phyloP scores from a whole-genome alignment of 1,284 basidiomycete genomes.

The Rhizoctonia solani region DNA sequence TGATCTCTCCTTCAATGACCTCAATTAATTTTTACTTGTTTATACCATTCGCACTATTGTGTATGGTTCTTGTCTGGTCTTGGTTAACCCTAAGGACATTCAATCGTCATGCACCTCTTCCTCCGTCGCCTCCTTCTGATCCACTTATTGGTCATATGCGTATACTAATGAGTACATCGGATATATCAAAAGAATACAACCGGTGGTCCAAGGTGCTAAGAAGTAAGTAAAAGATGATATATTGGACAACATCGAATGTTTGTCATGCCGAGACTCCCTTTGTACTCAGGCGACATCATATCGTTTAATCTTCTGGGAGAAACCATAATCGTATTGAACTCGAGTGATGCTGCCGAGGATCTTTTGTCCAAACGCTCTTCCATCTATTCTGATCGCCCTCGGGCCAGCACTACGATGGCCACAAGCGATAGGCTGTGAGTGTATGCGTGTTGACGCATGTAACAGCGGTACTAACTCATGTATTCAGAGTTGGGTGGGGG shows the following conservation, averaged over 20 bases:
- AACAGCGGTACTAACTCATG: not conserved
- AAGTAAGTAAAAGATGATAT: constrained; percentile 13
- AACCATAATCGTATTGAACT: constrained; percentile 35
- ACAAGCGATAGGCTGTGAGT: constrained; percentile 2
- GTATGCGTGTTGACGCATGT: not conserved
- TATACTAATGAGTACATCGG: not conserved
- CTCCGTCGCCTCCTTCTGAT: constrained; percentile 1
- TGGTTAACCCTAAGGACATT: not conserved
- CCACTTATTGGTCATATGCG: constrained; percentile 9
- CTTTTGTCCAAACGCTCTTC: constrained; percentile 32
- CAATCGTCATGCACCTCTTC: not conserved
- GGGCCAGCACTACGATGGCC: not conserved
- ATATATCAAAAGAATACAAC: constrained; percentile 7
- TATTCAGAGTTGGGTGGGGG: not conserved
- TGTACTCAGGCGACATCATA: constrained; percentile 20
- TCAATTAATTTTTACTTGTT: no score
- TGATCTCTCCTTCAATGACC: no score
- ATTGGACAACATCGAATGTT: not conserved
- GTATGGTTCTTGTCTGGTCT: no score
- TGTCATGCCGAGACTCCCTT: not conserved
- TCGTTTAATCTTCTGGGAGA: constrained; percentile 21
- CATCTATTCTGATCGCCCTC: constrained; percentile 35
- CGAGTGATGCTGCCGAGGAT: constrained; percentile 25
- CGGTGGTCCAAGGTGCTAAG: not conserved
- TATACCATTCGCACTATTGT: no score